Evolutionary conservation across 1,139 yeast genomes (phyloP), one percentile per base, ranked within the genome.

Genomic region (Geotrichum siamense): DNA sequence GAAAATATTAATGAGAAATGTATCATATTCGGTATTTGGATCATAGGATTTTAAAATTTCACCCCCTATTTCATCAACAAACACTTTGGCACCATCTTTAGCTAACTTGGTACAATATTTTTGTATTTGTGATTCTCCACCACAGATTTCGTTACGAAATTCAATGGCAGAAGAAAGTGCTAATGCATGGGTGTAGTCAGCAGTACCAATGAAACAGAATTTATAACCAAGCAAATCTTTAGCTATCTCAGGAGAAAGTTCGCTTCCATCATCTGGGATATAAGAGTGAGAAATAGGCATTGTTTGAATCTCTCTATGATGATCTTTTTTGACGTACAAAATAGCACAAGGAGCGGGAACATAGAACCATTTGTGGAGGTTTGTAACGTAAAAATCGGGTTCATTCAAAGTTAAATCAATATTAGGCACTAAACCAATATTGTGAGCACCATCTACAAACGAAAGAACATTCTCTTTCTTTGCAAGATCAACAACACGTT

Each of bases 391-490:
- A 56, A 78, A 81, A 55, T 80, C 87, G 0, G 89, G 85, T 42
- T 68, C 57, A 17, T 75, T 61, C 1, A 58, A 55, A 0, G 56
- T 54, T 41, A 80, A 56, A 46, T 75, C 68, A 19, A 79, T 52
- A 32, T 45, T 34, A 2, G 73, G 72, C 9, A 77, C 55, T 43
- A 76, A 62, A 0, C 91, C 91, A 30, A 76, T 67, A 1, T 78
- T 74, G 57, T 82, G 91, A 2, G 91, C 87, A 10, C 82, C 91
- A 57, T 82, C 93, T 26, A 82, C 70, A 35, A 79, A 61, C 2
- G 85, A 75, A 37, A 78, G 53, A 5, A 76, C 74, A 8, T 63
- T 61, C 48, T 75, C 62, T 41, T 73, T 58, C 13, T 63, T 61
- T 53, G 85, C 77, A 38, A 75, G 59, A n/a, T 60, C 51, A 2